These are phyloP conservation scores for Fusarium sp. DNA, from an alignment of 2,329 filamentous ascomycete species.

Conservation along the genomic window DNA sequence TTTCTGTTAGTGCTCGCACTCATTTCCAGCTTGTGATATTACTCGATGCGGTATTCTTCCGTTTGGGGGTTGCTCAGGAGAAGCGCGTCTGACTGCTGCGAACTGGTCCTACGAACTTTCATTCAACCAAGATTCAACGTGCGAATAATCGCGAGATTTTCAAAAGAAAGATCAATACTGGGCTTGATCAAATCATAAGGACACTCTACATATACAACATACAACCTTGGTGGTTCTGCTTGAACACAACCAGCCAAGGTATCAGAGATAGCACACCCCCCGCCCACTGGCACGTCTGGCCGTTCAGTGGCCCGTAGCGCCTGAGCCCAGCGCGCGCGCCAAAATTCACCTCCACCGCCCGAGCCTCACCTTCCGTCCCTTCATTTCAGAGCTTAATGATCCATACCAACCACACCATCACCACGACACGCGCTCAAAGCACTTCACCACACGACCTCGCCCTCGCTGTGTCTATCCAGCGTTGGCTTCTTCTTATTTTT, in stretches of 20 bases:
- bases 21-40: not conserved
- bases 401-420: not conserved
- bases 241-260: not conserved
- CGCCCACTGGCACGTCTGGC: constrained; percentile 3
- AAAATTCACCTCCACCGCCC: constrained; percentile 31
- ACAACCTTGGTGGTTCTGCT: not conserved
- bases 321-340: constrained; percentile 25
- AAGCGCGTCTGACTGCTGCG: not conserved
- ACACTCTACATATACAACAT: not conserved
- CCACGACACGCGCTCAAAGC: constrained; percentile 14
- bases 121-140: not conserved
- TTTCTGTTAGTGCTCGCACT: not conserved
- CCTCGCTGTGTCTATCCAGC: not conserved
- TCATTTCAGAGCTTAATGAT: constrained; percentile 26
- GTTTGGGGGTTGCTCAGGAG: not conserved
- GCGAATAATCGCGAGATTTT: not conserved
- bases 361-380: constrained; percentile 30
- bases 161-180: not conserved
- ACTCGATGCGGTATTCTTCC: not conserved
- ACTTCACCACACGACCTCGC: not conserved
- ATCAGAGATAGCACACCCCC: not conserved
- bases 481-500: not conserved
- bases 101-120: not conserved
- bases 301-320: constrained; percentile 32
- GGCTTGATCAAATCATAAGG: not conserved